Base-by-base conservation (phyloP, 2,329 filamentous ascomycete species). In the Stromatinia cepivora region DNA sequence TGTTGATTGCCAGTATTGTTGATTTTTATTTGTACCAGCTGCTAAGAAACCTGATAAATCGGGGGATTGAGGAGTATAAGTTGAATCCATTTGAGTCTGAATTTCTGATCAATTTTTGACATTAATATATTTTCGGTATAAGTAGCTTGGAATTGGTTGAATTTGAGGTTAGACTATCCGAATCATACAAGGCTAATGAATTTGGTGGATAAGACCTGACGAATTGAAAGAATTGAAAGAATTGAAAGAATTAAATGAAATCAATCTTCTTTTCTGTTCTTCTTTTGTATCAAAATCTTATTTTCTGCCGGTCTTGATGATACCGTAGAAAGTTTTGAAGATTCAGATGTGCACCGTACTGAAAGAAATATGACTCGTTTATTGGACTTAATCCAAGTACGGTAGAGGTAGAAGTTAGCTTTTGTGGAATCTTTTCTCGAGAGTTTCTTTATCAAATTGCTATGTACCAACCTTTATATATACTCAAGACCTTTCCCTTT, bases 51-150 rank as follows among this genome's bases (percentile, higher is more conserved):
- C 70, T 7, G 77, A 78, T 22, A 79, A 73, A 70, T 79, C 77
- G 70, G 77, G 77, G 53, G 77, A 78, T 70, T 77, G 77, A 66
- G 77, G 77, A 54, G 75, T 72, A 73, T 78, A 79, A 53, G 76
- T 77, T 73, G 72, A 70, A 70, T 76, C 76, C 72, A 75, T 75
- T 50, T 59, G 56, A 46, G 45, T 67, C 10, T 36, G 58, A 34
- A 62, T 34, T 69, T 71, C 67, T 31, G 46, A 59, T 31, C 20
- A 50, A 62, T 48, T 50, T 25, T 50, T 45, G 69, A 67, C 63
- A 69, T 45, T 62, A 62, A 62, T 45, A n/a, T 58, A 5, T 39
- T 63, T 63, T 64, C 46, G 61, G 61, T 57, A 57, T 57, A 57
- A 34, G 54, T 39, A 9, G 15, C 8, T 13, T 57, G 17, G 4